Base-by-base conservation (phyloP, 108 stramenopile genomes). In the Fragilaria crotonensis region DNA sequence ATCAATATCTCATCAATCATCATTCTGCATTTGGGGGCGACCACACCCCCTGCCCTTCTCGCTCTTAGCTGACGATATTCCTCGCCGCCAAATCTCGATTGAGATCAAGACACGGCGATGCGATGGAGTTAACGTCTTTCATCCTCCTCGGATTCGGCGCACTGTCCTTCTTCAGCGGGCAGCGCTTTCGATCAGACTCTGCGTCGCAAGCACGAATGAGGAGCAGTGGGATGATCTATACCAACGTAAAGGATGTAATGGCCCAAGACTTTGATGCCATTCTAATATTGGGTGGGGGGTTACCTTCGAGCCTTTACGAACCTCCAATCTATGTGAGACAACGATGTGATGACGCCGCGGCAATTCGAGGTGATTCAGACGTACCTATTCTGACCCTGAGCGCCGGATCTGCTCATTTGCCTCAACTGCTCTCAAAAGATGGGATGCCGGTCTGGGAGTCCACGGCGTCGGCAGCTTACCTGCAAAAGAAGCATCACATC, bases 401-500 rank as follows among this genome's bases (percentile, higher is more conserved):
- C 17, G 90, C 90, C 17, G 90, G 90, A 0, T 89, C 87, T n/a
- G 87, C 87, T 9, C 90, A 93, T 74, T 27, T 93, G 22, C 80
- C 87, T 18, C 90, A 93, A 64, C 62, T 75, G 25, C 54, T 89
- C 19, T 48, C 56, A 4, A 25, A 57, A 11, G 78, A 83, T 59
- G 90, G 87, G 17, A 59, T 92, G 44, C 90, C 90, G 9, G 64
- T 93, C 25, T 93, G 85, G 85, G 90, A 93, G 72, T 57, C 71
- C 11, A 87, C 90, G 2, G 59, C 87, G 0, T 84, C 75, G 27
- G 90, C 90, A 36, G 73, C 85, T 0, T 93, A 93, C 57, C 52
- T 87, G 7, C 52, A 61, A 29, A 20, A 60, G 45, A 47, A 64
- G 11, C 59, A 71, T 54, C 45, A n/a, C 20, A 58, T 52, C 25